phyloP scores from a whole-genome alignment of 805 yeast species.

The Candida awuae region DNA sequence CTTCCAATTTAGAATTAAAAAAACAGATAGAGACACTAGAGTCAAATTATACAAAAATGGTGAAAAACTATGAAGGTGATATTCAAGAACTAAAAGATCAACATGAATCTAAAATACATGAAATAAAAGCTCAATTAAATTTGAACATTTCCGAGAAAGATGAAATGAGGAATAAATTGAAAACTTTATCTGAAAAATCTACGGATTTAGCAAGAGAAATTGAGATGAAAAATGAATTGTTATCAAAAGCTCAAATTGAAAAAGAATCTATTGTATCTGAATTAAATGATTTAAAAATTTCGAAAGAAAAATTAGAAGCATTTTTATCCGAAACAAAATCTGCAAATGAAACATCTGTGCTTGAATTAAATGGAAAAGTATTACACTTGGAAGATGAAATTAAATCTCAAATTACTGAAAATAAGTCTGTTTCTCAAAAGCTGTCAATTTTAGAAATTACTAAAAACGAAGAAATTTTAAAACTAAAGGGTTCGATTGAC shows the following conservation, averaged over 20 bases:
- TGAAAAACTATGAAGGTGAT: slow-evolving; percentile 1
- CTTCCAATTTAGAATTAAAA: slow-evolving; percentile 5
- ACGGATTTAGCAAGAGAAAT: background rate
- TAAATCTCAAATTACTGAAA: slow-evolving; percentile 3
- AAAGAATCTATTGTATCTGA: background rate
- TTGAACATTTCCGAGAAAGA: slow-evolving; percentile 11
- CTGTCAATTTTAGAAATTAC: background rate
- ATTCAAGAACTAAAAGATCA: slow-evolving; percentile 2
- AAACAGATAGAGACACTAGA: slow-evolving; percentile 2
- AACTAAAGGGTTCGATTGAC: background rate
- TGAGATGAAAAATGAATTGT: background rate
- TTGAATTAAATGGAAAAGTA: background rate
- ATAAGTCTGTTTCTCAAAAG: background rate
- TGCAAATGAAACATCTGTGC: background rate
- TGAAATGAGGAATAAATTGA: background rate
- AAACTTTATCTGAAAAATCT: background rate
- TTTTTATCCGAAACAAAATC: background rate
- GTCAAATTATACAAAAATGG: background rate
- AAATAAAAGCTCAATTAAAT: no score
- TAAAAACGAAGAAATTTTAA: slow-evolving; percentile 1
- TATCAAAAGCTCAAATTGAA: background rate
- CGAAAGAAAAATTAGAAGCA: background rate
- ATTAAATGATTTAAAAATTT: background rate
- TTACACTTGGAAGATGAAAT: background rate
- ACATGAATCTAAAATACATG: slow-evolving; percentile 8